Evolutionary conservation across 108 stramenopile genomes (phyloP), one percentile per base, ranked within the genome.

Genomic region (Fragilariopsis cylindrus): DNA sequence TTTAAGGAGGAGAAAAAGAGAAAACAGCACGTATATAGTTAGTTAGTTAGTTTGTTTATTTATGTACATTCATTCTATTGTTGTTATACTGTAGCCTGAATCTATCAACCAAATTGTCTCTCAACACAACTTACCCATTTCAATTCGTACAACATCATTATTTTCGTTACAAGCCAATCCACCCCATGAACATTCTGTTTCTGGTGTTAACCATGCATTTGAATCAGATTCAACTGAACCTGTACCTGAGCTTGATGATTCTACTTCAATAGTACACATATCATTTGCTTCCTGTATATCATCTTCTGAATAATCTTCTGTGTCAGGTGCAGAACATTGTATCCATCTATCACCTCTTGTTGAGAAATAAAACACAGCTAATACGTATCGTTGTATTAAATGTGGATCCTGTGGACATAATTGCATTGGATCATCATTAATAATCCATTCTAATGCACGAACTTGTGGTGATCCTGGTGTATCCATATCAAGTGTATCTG

Each of bases 121-220:
- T 30, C 30, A 30, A 30, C 30, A 21, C 0, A 49, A 65, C 84
- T 42, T 83, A 88, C 84, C 82, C 60, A 88, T 66, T 19, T 81
- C 84, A 57, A 85, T 79, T 47, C 70, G 64, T 11, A 57, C 43
- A 9, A 83, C 73, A 65, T 49, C 57, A 3, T 62, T 60, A 15
- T 67, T 77, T 21, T 79, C 81, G 48, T 75, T 71, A 66, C 90
- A 91, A 0, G 69, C 81, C 39, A 89, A 21, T 42, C 88, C 91
- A 72, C 82, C 91, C 91, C 91, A 92, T 52, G 71, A 45, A 65
- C 91, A 92, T 72, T 86, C 84, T 11, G 49, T 70, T 6, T 46
- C 67, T 3, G 85, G 81, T 40, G 85, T 81, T 66, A 92, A 63
- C 91, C 88, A 92, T 4, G 91, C 84, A 62, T 86, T 52, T 42